Evolutionary conservation across 2,329 filamentous ascomycete genomes (phyloP).

Genomic region (Lizonia empirigonia): DNA sequence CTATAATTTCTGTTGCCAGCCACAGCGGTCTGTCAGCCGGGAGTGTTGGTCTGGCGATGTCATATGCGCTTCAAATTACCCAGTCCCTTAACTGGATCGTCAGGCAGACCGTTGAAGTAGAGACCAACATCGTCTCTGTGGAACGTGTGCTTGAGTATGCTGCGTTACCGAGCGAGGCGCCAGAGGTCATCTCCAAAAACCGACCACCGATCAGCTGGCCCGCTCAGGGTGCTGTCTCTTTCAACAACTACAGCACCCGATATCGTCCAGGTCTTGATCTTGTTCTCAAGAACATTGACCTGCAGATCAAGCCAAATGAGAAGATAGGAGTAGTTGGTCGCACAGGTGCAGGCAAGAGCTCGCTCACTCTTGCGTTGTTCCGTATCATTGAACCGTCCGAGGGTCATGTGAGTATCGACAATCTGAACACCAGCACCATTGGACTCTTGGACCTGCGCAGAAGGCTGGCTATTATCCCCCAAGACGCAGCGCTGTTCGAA

Average conservation of each 20-base stretch:
- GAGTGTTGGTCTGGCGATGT: slow-evolving; percentile 91
- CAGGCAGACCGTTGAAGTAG: slow-evolving; percentile 97
- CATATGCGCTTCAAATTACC: slow-evolving; percentile 95
- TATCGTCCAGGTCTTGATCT: slow-evolving; percentile 90
- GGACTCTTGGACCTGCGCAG: slow-evolving; percentile 87
- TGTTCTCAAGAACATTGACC: slow-evolving; percentile 88
- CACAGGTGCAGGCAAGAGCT: slow-evolving; percentile 95
- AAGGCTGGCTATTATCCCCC: slow-evolving; percentile 93
- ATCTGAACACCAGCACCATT: slow-evolving; percentile 85
- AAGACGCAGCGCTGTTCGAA: slow-evolving; percentile 95
- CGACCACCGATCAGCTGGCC: slow-evolving; percentile 92
- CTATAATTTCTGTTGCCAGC: slow-evolving; percentile 78
- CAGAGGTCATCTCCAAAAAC: slow-evolving; percentile 87
- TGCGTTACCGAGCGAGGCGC: slow-evolving; percentile 86
- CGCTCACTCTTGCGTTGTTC: slow-evolving; percentile 89
- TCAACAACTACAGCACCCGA: slow-evolving; percentile 91
- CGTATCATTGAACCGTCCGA: slow-evolving; percentile 87
- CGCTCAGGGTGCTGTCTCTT: slow-evolving; percentile 82
- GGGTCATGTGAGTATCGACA: slow-evolving; percentile 87
- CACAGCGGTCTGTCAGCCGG: slow-evolving; percentile 70
- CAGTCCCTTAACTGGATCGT: slow-evolving; percentile 99
- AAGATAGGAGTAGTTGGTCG: slow-evolving; percentile 98
- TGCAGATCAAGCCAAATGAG: slow-evolving; percentile 93
- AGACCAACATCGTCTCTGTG: slow-evolving; percentile 99
- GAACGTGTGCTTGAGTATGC: slow-evolving; percentile 98